Evolutionary conservation across 2,329 filamentous ascomycete genomes (phyloP).

Genomic region (Fusarium sp.): DNA sequence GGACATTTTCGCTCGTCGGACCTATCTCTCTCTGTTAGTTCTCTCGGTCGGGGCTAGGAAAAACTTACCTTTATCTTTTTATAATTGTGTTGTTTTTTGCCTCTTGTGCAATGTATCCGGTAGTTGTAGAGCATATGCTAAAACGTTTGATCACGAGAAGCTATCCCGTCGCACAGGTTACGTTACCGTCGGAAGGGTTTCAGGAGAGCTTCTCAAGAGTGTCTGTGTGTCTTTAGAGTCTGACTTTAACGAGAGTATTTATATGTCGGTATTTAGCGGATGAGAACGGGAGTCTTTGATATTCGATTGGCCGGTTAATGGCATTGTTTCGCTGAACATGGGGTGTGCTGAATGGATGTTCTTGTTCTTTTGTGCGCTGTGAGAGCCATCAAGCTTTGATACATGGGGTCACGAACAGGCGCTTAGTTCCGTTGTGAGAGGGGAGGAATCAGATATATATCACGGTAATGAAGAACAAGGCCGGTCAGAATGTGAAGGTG

Average conservation of each 20-base stretch:
- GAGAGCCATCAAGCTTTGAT: conserved; percentile 1
- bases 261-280: conserved; percentile 1
- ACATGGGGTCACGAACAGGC: conserved; percentile 6
- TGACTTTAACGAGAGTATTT: not conserved
- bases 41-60: conserved; percentile 13
- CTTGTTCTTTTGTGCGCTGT: conserved; percentile 8
- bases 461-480: conserved; percentile 5
- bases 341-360: conserved; percentile 11
- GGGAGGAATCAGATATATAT: not conserved
- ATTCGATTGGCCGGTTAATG: conserved; percentile 5
- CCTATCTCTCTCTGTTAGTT: conserved; percentile 24
- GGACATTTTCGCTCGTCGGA: conserved; percentile 8
- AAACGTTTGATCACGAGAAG: conserved; percentile 33
- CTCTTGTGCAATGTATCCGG: conserved; percentile 29
- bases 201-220: conserved; percentile 12
- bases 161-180: conserved; percentile 38
- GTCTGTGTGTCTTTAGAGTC: conserved; percentile 19
- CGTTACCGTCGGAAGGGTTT: conserved; percentile 18
- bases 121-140: conserved; percentile 16
- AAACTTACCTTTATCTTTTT: conserved; percentile 20
- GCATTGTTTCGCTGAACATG: conserved; percentile 28
- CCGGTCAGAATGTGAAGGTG: conserved; percentile 9
- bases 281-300: not conserved
- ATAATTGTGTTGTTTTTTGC: not conserved
- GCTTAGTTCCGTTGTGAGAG: not conserved